Base-by-base conservation (phyloP, 2,329 filamentous ascomycete species). In the Sclerotinia spermophila region DNA sequence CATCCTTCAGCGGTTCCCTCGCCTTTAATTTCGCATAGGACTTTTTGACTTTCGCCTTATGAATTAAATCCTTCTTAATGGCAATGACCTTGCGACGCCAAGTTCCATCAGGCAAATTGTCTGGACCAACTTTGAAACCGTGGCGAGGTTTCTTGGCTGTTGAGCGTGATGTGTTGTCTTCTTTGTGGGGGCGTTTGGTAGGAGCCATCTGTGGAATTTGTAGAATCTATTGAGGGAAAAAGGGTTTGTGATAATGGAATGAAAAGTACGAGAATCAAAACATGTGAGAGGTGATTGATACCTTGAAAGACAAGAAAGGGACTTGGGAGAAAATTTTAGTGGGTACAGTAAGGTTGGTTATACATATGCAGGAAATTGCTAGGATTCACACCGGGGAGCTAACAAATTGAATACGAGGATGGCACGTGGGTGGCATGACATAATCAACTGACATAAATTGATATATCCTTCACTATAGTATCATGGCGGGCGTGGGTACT, bases 11-110 rank as follows among this genome's bases (percentile, higher is more conserved):
- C 13, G 71, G 71, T 71, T 79, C 77, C 68, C 76, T 76, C 55
- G 89, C 89, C 81, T 94, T 95, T 74, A 97, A 84, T 81, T 97
- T 97, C 73, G 91, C 92, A 79, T 97, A 97, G 56, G 92, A 88
- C 81, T 97, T 97, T 82, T 95, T 96, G 73, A 97, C 86, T 81
- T 97, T 97, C 72, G 94, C 94, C 80, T 96, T 96, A 81, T 94
- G 89, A 77, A 98, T 97, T 70, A 97, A 84, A 75, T 92, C 88
- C 74, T 91, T 87, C 82, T 98, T 98, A 78, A 97, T 96, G 81
- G 95, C 95, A 81, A 92, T 89, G 71, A 92, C 92, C 84, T 97
- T 97, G 77, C 95, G 90, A 77, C 89, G 88, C 86, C 96, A 93
- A 33, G 91, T 90, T 69, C 95, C 94, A 80, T 97, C 94, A 55